Conservation (phyloP, 2,329 filamentous ascomycete genomes). For the Pseudogymnoascus verrucosus region DNA sequence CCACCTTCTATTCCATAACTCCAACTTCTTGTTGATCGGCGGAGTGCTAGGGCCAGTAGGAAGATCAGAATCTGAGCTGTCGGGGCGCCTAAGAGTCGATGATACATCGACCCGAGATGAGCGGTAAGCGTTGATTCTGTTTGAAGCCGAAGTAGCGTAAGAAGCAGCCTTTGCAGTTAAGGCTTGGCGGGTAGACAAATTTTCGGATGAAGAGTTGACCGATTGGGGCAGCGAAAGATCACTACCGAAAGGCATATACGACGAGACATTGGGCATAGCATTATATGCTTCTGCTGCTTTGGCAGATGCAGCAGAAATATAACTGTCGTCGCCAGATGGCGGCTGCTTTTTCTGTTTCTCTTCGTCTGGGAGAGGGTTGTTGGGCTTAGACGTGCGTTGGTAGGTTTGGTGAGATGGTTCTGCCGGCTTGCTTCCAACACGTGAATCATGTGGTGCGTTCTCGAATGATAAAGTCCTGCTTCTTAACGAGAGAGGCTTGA, state of each 20-base stretch:
- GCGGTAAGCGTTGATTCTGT: not conserved
- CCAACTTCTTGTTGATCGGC: conserved; percentile 56
- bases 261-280: conserved; percentile 25
- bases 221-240: not conserved
- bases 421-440: conserved; percentile 33
- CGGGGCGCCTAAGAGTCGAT: conserved; percentile 12
- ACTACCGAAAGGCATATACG: conserved; percentile 14
- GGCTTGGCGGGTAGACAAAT: not conserved
- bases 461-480: conserved; percentile 27
- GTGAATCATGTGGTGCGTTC: conserved; percentile 28
- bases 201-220: not conserved
- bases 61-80: conserved; percentile 9
- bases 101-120: conserved; percentile 7
- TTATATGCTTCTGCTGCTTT: conserved; percentile 27
- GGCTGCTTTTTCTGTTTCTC: conserved; percentile 18
- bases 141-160: conserved; percentile 1
- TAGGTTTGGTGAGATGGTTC: conserved; percentile 27
- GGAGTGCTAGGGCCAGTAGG: conserved; percentile 10
- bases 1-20: conserved; percentile 63
- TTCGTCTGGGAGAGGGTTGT: conserved; percentile 9
- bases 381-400: conserved; percentile 14
- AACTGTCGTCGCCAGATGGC: conserved; percentile 18
- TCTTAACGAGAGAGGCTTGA: conserved; percentile 49
- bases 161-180: conserved; percentile 6
- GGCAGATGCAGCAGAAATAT: conserved; percentile 22